Evolutionary conservation across 805 yeast species (phyloP), one percentile per base, ranked within the genome.

Genomic region (Jamesozyma jinghongensis): DNA sequence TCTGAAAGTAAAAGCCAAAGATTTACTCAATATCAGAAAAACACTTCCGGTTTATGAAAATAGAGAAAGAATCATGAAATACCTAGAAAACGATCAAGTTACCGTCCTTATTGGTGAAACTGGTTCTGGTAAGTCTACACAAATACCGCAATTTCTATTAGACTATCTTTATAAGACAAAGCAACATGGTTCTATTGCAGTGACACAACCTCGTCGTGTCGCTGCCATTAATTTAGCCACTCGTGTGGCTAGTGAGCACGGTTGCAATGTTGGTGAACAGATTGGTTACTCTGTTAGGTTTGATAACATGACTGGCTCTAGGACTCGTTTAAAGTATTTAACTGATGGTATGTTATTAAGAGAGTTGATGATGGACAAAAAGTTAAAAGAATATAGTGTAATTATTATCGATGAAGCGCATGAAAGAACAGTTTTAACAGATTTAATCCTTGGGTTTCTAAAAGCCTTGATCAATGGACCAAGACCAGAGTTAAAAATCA

Each of bases 271-370:
- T 8, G 97, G 98, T 18, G 74, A 72, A 27, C 80, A 75, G 38
- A 95, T 90, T 26, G 98, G 98, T 47, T 90, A 85, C 64, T 80
- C 94, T 40, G 97, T 90, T 33, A 74, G 98, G 57, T 92, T 90
- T 59, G 86, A 88, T 51, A 85, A 87, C 57, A 65, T 71, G 42
- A 71, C 82, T 5, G 58, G 73, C 22, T 59, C 70, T 4, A 64
- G 60, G 37, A 90, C 98, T 0, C 74, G 74, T 50, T 63, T 92
- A 50, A 85, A 86, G 56, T 92, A 86, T 56, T 66, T 90, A 35
- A 92, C 98, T 0, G 98, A 92, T 67, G 98, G 98, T 79, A 90
- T 92, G 97, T 71, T 92, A 17, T 64, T 92, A 41, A 74, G 98
- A 57, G 97, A 92, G 59, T 62, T 88, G 47, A 83, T 90, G 92